Base-by-base conservation (phyloP, 2,329 filamentous ascomycete genomes). In the Colletotrichum karsti region DNA sequence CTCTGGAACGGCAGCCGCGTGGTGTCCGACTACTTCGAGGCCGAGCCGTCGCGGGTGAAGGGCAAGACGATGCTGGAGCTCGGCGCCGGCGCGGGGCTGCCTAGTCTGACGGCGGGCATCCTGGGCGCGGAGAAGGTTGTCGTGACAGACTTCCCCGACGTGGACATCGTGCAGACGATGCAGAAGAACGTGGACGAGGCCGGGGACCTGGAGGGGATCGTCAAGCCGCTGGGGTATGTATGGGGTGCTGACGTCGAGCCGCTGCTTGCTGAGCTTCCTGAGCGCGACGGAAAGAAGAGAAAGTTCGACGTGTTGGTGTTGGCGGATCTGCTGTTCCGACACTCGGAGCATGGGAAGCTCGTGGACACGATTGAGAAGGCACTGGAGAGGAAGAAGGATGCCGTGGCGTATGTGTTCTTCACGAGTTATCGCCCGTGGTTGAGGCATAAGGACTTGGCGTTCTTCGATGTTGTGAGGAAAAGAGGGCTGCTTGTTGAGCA, bases 341-440 rank as follows among this genome's bases (percentile, higher is more conserved):
- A 98, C 77, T 92, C 91, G 5, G 94, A 97, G 82, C 95, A 98
- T 76, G 83, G 81, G 2, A 94, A 93, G 74, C 84, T 98, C 68
- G 84, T 97, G 71, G 85, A 87, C 71, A 94, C 92, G 4, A 88
- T 98, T 68, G 83, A 87, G 74, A 77, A 87, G 75, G 93, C 92
- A 15, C 79, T 98, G 74, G 87, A 85, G 72, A 84, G 81, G 69
- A 78, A 81, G 4, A 73, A 77, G 4, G 82, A 82, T 2, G 88
- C 91, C 54, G 86, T 85, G 60, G 94, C 94, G 2, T 88, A 95
- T 73, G 94, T 98, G 7, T 97, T 98, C 79, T 98, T 98, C 82
- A 97, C 95, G 0, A 95, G 93, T 20, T 97, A 98, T 80, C 87
- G 96, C 70, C 95, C 95, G 2, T 98, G 95, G 95, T 83, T 98